Percentiles rank a stretch among this genome's conserved stretches.
phyloP scores from a whole-genome alignment of 805 yeast genomes.

The Candida xyloterini region DNA sequence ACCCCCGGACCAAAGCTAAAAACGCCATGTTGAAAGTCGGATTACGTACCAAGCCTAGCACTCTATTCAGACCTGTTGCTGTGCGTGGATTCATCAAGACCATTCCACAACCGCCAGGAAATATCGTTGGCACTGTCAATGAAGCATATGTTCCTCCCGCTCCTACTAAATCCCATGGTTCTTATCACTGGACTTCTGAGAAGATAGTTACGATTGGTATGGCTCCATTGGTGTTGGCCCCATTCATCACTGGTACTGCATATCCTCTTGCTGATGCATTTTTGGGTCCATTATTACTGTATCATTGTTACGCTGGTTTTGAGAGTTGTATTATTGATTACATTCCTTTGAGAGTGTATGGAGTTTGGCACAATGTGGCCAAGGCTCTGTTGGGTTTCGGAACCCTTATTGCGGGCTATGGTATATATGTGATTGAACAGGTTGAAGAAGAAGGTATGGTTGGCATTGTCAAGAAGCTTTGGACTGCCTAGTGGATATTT shows the following conservation, averaged over 20 bases:
- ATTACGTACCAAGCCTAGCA: slow-evolving; percentile 7
- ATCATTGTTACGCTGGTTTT: slow-evolving; percentile 70
- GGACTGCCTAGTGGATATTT: slow-evolving; percentile 27
- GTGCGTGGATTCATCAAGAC: slow-evolving; percentile 27
- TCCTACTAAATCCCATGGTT: slow-evolving; percentile 57
- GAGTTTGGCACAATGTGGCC: slow-evolving; percentile 58
- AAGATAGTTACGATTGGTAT: slow-evolving; percentile 56
- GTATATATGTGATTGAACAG: slow-evolving; percentile 66
- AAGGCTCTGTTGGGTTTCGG: slow-evolving; percentile 62
- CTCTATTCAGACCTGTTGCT: slow-evolving; percentile 13
- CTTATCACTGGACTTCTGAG: slow-evolving; percentile 74
- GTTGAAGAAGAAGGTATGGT: slow-evolving; percentile 63
- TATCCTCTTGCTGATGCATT: slow-evolving; percentile 54
- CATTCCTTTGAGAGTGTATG: slow-evolving; percentile 72
- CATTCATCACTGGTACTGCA: slow-evolving; percentile 56
- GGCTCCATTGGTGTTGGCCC: slow-evolving; percentile 61
- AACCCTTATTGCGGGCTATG: slow-evolving; percentile 63
- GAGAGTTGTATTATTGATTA: slow-evolving; percentile 76
- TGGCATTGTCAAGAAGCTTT: slow-evolving; percentile 37
- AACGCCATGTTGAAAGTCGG: slow-evolving; percentile 9
- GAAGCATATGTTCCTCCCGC: slow-evolving; percentile 66
- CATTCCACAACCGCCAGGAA: slow-evolving; percentile 65
- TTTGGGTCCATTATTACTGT: slow-evolving; percentile 51
- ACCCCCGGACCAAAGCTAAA: slow-evolving; percentile 6
- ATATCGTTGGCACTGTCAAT: slow-evolving; percentile 67